phyloP scores from a whole-genome alignment of 805 yeast species.

The Saccharomycopsis sp. region DNA sequence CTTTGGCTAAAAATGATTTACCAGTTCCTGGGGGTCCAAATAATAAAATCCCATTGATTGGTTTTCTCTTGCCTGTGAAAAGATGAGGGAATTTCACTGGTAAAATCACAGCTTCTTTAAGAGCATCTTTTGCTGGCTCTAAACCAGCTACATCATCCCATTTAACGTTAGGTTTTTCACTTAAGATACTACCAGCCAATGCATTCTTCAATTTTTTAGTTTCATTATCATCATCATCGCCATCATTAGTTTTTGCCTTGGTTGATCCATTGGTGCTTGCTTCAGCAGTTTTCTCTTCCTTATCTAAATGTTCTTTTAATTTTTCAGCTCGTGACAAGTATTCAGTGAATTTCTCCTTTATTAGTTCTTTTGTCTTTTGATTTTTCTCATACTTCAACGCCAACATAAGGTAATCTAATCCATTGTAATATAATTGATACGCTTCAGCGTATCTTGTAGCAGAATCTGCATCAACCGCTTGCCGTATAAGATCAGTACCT shows the following conservation, averaged over 20 bases:
- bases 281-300: constrained; percentile 39
- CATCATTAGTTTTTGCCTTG: constrained; percentile 33
- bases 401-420: constrained; percentile 89
- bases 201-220: constrained; percentile 88
- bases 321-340: constrained; percentile 91
- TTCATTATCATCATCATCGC: constrained; percentile 62
- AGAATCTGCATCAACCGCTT: constrained; percentile 91
- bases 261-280: constrained; percentile 38
- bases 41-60: constrained; percentile 80
- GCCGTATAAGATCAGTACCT: constrained; percentile 91
- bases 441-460: constrained; percentile 91
- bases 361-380: constrained; percentile 78
- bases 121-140: constrained; percentile 90
- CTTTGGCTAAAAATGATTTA: constrained; percentile 93
- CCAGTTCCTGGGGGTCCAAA: constrained; percentile 98
- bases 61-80: constrained; percentile 90
- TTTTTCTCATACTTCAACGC: constrained; percentile 95
- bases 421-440: constrained; percentile 84
- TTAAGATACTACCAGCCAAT: constrained; percentile 80
- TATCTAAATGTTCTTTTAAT: constrained; percentile 80
- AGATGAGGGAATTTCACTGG: constrained; percentile 96
- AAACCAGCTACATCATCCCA: constrained; percentile 98
- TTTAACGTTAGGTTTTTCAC: constrained; percentile 85
- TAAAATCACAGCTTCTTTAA: constrained; percentile 93
- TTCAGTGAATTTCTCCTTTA: constrained; percentile 83